Evolutionary conservation across 148 eudicot species (phyloP).

Genomic region (Amaranthus cruentus): DNA sequence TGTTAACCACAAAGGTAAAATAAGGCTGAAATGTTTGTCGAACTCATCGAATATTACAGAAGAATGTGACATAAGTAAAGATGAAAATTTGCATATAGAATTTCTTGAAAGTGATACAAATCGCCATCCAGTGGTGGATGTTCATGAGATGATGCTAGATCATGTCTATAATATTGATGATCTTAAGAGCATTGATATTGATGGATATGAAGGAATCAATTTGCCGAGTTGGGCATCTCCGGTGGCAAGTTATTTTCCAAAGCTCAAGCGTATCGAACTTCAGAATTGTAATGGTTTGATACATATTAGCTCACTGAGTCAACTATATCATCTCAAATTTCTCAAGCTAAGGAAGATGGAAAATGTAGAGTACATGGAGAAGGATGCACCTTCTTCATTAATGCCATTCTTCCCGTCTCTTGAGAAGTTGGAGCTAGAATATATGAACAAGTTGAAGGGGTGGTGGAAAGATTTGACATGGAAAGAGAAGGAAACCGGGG

Average conservation of each 20-base stretch:
- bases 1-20: neutral
- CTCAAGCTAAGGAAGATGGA: neutral
- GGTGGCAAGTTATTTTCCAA: constrained; percentile 10
- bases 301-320: constrained; percentile 6
- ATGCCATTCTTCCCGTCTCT: constrained; percentile 15
- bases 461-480: constrained; percentile 12
- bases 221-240: neutral
- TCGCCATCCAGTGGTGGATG: neutral
- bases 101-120: too few relatives aligned
- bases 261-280: neutral
- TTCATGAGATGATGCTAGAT: constrained; percentile 3
- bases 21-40: neutral
- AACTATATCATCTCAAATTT: constrained; percentile 4
- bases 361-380: constrained; percentile 14
- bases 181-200: neutral
- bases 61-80: neutral
- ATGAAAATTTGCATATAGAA: too few relatives aligned
- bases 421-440: neutral
- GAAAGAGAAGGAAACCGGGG: neutral
- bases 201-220: neutral
- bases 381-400: neutral
- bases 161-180: neutral
- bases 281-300: neutral
- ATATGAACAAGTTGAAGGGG: constrained; percentile 10
- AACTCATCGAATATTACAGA: neutral